Evolutionary conservation across 2,329 filamentous ascomycete species (phyloP).

Genomic region (Penicillium sp.): DNA sequence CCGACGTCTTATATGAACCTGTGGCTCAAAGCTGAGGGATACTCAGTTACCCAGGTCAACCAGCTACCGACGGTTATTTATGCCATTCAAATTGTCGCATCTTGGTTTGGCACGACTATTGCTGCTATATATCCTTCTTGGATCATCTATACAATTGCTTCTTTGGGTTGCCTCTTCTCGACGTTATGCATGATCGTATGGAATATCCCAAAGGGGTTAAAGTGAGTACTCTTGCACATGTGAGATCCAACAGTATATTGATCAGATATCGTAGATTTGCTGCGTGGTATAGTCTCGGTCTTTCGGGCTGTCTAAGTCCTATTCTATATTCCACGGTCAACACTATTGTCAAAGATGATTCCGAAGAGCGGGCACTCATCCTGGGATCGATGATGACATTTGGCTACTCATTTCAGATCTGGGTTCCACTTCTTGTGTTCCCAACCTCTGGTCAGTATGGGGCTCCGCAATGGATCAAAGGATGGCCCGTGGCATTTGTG

Average conservation of each 20-base stretch:
- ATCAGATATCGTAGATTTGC: conserved; percentile 31
- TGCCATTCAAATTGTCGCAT: conserved; percentile 51
- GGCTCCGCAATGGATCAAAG: conserved; percentile 50
- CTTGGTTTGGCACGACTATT: conserved; percentile 52
- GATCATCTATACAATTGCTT: conserved; percentile 48
- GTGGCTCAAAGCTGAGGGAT: conserved; percentile 53
- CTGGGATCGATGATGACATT: conserved; percentile 49
- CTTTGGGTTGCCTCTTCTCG: conserved; percentile 44
- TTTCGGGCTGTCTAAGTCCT: conserved; percentile 41
- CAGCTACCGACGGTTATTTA: conserved; percentile 51
- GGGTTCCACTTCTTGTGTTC: conserved; percentile 47
- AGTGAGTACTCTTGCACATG: conserved; percentile 28
- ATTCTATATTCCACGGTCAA: conserved; percentile 49
- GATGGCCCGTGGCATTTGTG: conserved; percentile 50
- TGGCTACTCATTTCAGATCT: conserved; percentile 49
- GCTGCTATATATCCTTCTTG: conserved; percentile 54
- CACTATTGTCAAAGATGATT: conserved; percentile 41
- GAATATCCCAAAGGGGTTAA: conserved; percentile 51
- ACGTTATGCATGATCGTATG: conserved; percentile 51
- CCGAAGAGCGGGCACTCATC: conserved; percentile 43
- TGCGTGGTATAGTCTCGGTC: conserved; percentile 46
- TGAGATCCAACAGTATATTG: too few relatives aligned
- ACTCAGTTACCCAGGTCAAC: conserved; percentile 52
- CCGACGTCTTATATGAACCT: conserved; percentile 52
- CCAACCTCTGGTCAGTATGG: conserved; percentile 44